These are phyloP conservation scores for Alloteropsis angusta DNA, from an alignment of 202 grass and related monocot species.

Conservation along the genomic window DNA sequence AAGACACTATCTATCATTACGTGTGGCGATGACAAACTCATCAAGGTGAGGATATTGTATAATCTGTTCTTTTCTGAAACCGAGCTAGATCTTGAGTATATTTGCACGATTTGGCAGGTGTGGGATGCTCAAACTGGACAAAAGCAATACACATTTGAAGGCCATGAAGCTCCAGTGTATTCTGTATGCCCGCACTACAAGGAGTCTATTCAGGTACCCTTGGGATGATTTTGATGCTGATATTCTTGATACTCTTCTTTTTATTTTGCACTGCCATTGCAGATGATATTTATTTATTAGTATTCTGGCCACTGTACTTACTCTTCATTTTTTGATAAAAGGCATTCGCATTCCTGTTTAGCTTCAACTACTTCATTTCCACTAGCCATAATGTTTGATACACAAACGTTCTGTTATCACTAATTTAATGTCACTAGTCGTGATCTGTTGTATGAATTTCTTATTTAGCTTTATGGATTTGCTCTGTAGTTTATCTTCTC, in stretches of 20 bases:
- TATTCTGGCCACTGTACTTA: conserved; percentile 1
- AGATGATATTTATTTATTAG: not conserved
- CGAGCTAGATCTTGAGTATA: conserved; percentile 14
- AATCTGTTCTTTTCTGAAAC: not conserved
- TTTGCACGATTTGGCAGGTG: conserved; percentile 52
- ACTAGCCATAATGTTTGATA: conserved; percentile 5
- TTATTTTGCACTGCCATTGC: conserved; percentile 10
- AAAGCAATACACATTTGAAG: conserved; percentile 94
- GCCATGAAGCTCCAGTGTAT: conserved; percentile 95
- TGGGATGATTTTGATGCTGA: not conserved
- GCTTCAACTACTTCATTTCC: not conserved
- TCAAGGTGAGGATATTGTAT: conserved; percentile 59
- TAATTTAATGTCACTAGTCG: not conserved
- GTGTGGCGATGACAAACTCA: conserved; percentile 96
- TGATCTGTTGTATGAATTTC: not conserved
- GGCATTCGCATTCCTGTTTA: not conserved
- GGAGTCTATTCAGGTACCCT: conserved; percentile 88
- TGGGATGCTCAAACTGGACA: conserved; percentile 97
- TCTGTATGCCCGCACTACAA: conserved; percentile 99
- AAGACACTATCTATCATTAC: conserved; percentile 96
- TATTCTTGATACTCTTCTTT: conserved; percentile 6
- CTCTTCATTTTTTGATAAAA: conserved; percentile 1
- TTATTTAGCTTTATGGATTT: conserved; percentile 10
- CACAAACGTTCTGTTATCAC: not conserved
- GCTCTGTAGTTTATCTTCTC: conserved; percentile 92